These are phyloP conservation scores for Bipolaris sorokiniana DNA, from an alignment of 2,329 filamentous ascomycete genomes.

Conservation along the genomic window DNA sequence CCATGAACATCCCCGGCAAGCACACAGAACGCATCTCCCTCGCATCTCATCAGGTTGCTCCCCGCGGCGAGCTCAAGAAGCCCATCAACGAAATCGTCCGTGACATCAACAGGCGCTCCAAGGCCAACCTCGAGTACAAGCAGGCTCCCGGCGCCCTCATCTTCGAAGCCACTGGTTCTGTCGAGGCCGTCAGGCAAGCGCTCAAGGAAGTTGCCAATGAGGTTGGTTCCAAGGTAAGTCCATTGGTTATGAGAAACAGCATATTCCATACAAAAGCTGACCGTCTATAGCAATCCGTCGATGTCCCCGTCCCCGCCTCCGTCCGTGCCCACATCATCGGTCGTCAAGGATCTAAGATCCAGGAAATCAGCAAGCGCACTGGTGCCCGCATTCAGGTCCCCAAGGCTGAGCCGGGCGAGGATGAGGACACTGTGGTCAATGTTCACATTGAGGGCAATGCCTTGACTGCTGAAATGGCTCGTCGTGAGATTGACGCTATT, in stretches of 20 bases:
- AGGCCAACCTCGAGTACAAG: constrained; percentile 81
- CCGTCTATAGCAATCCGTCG: constrained; percentile 64
- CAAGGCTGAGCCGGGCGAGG: constrained; percentile 79
- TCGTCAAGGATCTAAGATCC: constrained; percentile 86
- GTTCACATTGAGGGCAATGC: constrained; percentile 91
- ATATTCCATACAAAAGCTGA: constrained; percentile 12
- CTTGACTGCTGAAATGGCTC: constrained; percentile 82
- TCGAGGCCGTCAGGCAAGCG: constrained; percentile 83
- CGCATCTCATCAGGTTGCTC: constrained; percentile 76
- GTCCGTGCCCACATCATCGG: constrained; percentile 91
- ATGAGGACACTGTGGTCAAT: constrained; percentile 78
- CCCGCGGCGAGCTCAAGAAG: constrained; percentile 79
- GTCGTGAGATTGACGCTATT: constrained; percentile 83
- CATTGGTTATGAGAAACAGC: background rate
- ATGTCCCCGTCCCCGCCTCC: constrained; percentile 81
- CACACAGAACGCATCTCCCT: constrained; percentile 78
- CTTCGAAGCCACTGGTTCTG: constrained; percentile 85
- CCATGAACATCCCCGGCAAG: constrained; percentile 80
- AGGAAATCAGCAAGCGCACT: constrained; percentile 85
- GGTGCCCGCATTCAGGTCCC: constrained; percentile 91
- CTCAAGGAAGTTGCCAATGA: constrained; percentile 88
- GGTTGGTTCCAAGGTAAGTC: constrained; percentile 79
- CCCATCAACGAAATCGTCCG: constrained; percentile 84
- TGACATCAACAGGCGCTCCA: constrained; percentile 90
- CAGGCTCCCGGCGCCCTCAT: constrained; percentile 75